Base-by-base conservation (phyloP, 2,329 filamentous ascomycete species). In the Penicillium digitatum region DNA sequence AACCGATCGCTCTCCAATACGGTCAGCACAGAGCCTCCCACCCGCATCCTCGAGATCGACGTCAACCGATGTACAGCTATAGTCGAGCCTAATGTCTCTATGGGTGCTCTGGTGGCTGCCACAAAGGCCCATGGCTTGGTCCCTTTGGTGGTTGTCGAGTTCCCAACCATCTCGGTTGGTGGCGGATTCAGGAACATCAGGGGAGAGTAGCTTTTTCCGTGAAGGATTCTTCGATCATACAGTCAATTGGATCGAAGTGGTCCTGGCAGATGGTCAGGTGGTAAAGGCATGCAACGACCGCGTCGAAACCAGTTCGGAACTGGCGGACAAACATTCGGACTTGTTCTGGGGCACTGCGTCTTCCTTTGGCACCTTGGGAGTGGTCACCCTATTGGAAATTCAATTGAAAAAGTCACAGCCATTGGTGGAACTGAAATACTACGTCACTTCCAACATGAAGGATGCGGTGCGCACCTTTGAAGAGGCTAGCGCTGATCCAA, bases 51-150 rank as follows among this genome's bases (percentile, higher is more conserved):
- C 10, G 72, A 76, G 9, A 74, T 92, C 44, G 81, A 90, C 72
- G 1, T 69, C 68, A 6, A 79, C 20, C 34, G 47, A 1, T 52
- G 78, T 59, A 86, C 81, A 3, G 87, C 81, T 6, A 70, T 87
- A n/a, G 85, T 87, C 0, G 85, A 89, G 64, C 85, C 86, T 0
- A 89, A 88, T 60, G 85, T 89, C 3, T 77, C 84, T 0, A 88
- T 89, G 85, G 85, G 87, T 55, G 73, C 74, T 0, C 75, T 89
- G 1, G 80, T 88, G 0, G 77, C 81, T 50, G 82, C 79, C 1
- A 84, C 84, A 0, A 62, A 85, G 44, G 68, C 72, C 5, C 66
- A 82, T 46, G 81, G 81, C 0, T 72, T 88, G 0, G 70, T 89
- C 1, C 85, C 81, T 1, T 81, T 80, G 0, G 84, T 89, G 0